Conservation (phyloP, 2,329 filamentous ascomycete genomes). For the Onygenales sp. region DNA sequence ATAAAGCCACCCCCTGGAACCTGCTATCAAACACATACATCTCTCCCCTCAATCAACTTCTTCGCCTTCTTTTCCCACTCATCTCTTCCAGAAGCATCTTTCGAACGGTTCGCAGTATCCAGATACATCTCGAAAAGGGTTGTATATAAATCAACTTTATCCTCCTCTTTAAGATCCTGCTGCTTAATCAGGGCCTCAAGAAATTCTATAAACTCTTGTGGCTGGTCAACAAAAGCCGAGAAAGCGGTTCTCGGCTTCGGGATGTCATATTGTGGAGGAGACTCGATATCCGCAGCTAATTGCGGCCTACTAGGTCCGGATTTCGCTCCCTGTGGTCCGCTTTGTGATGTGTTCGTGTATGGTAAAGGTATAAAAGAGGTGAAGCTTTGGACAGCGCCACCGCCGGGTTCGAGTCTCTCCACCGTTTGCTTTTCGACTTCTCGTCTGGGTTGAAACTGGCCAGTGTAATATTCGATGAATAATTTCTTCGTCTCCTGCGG, state of each 20-base stretch:
- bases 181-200: slow-evolving; percentile 78
- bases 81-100: slow-evolving; percentile 54
- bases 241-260: slow-evolving; percentile 85
- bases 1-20: background rate
- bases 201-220: slow-evolving; percentile 84
- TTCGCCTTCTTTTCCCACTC: slow-evolving; percentile 90
- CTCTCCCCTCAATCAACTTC: slow-evolving; percentile 69
- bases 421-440: slow-evolving; percentile 51
- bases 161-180: slow-evolving; percentile 57
- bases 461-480: slow-evolving; percentile 93
- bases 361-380: slow-evolving; percentile 75
- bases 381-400: slow-evolving; percentile 75
- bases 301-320: slow-evolving; percentile 19
- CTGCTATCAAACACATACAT: slow-evolving; percentile 37
- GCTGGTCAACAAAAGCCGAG: slow-evolving; percentile 90
- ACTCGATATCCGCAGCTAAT: slow-evolving; percentile 23
- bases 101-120: slow-evolving; percentile 71
- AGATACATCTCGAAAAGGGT: slow-evolving; percentile 98
- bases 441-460: slow-evolving; percentile 56
- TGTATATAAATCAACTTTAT: slow-evolving; percentile 81
- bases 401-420: slow-evolving; percentile 44
- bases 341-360: slow-evolving; percentile 40
- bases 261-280: slow-evolving; percentile 56
- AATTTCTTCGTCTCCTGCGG: slow-evolving; percentile 71
- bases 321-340: slow-evolving; percentile 30